Conservation (phyloP, 164 flowering plant genomes). For the Akebia trifoliata region DNA sequence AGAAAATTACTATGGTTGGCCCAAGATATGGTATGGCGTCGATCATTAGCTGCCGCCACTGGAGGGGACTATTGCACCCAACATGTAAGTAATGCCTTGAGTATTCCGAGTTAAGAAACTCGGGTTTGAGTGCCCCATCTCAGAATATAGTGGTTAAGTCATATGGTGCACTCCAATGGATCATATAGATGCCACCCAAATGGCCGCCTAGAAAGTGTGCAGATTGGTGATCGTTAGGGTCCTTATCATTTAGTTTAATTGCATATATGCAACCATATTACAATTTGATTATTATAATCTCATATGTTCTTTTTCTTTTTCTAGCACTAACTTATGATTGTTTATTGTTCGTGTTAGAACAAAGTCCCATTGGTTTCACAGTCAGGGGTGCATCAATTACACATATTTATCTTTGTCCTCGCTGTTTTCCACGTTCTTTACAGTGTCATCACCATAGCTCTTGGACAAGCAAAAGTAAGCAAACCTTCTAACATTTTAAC, state of each 20-base stretch:
- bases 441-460: conserved; percentile 48
- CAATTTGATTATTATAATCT: background rate
- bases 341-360: conserved; percentile 16
- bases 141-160: no score
- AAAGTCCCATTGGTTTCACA: conserved; percentile 45
- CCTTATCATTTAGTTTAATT: no score
- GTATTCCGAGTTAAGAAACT: background rate
- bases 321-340: background rate
- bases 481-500: background rate
- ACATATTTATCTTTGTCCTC: conserved; percentile 59
- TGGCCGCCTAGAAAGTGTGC: no score
- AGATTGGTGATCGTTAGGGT: no score
- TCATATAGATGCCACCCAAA: no score
- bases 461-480: conserved; percentile 53
- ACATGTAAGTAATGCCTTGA: conserved; percentile 27
- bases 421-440: conserved; percentile 67
- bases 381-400: conserved; percentile 55
- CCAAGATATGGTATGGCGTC: conserved; percentile 33
- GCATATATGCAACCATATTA: no score
- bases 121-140: no score
- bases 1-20: conserved; percentile 36
- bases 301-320: background rate
- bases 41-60: conserved; percentile 38
- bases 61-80: conserved; percentile 20
- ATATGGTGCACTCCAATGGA: no score